Evolutionary conservation across 768 basidiomycete species (phyloP).

Genomic region (Mycena belliarum): DNA sequence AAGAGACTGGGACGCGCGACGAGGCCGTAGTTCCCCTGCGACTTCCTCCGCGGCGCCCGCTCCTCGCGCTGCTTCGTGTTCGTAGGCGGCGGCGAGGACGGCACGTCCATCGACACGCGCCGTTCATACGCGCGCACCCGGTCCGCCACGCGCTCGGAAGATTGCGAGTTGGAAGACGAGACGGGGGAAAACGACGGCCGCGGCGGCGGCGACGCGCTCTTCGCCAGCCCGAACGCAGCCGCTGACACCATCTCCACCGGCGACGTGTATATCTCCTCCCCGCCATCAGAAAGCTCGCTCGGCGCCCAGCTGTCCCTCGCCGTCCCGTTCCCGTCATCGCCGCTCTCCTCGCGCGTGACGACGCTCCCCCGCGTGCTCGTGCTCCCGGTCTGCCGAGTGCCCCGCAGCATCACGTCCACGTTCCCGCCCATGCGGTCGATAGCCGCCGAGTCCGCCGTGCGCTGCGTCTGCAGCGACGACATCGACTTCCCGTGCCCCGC

Average conservation of each 20-base stretch:
- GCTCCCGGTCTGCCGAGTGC: slow-evolving; percentile 31
- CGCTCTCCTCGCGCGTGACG: slow-evolving; percentile 27
- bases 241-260: slow-evolving; percentile 33
- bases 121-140: slow-evolving; percentile 62
- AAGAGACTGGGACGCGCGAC: slow-evolving; percentile 64
- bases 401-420: slow-evolving; percentile 71
- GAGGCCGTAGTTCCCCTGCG: slow-evolving; percentile 62
- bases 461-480: slow-evolving; percentile 56
- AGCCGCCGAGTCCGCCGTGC: slow-evolving; percentile 67
- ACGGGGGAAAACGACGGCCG: slow-evolving; percentile 7
- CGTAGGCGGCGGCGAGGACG: slow-evolving; percentile 29
- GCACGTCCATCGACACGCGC: slow-evolving; percentile 49
- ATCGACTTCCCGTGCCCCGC: slow-evolving; percentile 47
- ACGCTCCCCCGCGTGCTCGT: slow-evolving; percentile 24
- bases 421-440: slow-evolving; percentile 65
- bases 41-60: slow-evolving; percentile 35
- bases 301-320: slow-evolving; percentile 15
- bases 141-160: slow-evolving; percentile 38
- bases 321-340: slow-evolving; percentile 12
- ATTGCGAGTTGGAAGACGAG: slow-evolving; percentile 18
- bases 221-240: slow-evolving; percentile 13
- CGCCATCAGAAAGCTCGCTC: not conserved
- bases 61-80: slow-evolving; percentile 48
- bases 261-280: slow-evolving; percentile 30
- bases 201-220: slow-evolving; percentile 10